Evolutionary conservation across 2,329 filamentous ascomycete genomes (phyloP).

Genomic region (Fusarium chaquense): DNA sequence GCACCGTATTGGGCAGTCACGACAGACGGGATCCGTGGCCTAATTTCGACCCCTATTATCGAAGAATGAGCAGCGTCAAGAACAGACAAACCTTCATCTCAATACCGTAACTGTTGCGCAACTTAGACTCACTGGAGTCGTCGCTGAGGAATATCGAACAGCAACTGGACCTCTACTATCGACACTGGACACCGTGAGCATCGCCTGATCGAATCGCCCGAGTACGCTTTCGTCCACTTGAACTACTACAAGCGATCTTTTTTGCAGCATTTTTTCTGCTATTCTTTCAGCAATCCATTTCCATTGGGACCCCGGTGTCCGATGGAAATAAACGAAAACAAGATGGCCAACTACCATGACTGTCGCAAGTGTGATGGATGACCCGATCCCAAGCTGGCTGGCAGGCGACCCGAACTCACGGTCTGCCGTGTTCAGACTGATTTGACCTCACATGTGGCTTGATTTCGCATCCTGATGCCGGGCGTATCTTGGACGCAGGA

Average conservation of each 20-base stretch:
- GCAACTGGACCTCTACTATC: not conserved
- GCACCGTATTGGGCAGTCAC: not conserved
- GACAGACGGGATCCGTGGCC: not conserved
- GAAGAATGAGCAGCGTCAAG: not conserved
- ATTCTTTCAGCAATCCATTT: not conserved
- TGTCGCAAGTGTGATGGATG: constrained; percentile 2
- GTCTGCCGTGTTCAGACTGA: not conserved
- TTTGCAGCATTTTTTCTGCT: not conserved
- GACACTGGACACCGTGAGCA: not conserved
- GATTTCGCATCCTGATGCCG: not conserved
- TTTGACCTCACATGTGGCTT: not conserved
- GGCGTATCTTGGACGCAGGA: not conserved
- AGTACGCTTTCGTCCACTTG: not conserved
- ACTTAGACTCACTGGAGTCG: not conserved
- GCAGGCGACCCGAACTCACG: not conserved
- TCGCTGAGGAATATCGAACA: not conserved
- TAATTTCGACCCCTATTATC: not conserved
- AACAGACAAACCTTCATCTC: not conserved
- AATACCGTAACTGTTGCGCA: not conserved
- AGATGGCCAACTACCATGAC: not conserved
- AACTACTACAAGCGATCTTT: not conserved
- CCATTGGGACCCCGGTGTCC: not conserved
- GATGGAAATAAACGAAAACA: not conserved
- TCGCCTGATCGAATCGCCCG: not conserved
- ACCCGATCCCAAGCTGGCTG: not conserved